These are phyloP conservation scores for Kwoniella shandongensis DNA, from an alignment of 768 basidiomycete genomes.

Conservation along the genomic window DNA sequence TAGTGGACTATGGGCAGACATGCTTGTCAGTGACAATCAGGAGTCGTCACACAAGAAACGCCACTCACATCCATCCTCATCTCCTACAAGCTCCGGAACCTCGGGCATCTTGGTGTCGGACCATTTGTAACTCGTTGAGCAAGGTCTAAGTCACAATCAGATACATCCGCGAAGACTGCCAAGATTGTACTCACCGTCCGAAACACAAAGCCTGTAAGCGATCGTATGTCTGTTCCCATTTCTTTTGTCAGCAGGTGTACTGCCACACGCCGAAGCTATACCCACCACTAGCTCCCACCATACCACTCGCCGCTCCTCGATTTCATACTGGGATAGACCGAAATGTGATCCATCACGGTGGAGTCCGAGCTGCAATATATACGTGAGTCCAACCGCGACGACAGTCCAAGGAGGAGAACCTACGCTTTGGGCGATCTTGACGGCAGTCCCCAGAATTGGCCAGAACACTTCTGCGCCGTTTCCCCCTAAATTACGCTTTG, in stretches of 20 bases:
- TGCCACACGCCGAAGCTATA: neutral
- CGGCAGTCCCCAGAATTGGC: constrained; percentile 49
- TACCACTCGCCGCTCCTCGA: constrained; percentile 46
- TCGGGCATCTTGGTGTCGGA: constrained; percentile 48
- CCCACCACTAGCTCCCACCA: constrained; percentile 51
- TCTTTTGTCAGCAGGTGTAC: too few relatives aligned
- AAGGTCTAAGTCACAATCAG: constrained; percentile 27
- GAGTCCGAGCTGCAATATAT: constrained; percentile 38
- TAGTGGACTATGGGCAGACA: constrained; percentile 33
- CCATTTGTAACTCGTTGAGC: constrained; percentile 35
- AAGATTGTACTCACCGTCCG: constrained; percentile 27
- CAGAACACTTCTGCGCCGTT: constrained; percentile 49
- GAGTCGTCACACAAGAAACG: too few relatives aligned
- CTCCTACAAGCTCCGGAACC: constrained; percentile 23
- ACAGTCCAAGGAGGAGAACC: neutral
- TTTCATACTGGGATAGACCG: constrained; percentile 44
- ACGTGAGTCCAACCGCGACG: constrained; percentile 8
- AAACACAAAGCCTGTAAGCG: constrained; percentile 51
- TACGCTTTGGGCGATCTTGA: constrained; percentile 45
- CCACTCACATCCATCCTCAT: constrained; percentile 41
- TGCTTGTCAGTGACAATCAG: too few relatives aligned
- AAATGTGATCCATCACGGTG: constrained; percentile 51
- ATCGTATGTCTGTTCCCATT: constrained; percentile 49
- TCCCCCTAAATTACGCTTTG: constrained; percentile 18
- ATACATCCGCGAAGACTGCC: neutral